Evolutionary conservation across 1,284 basidiomycete species (phyloP).

Genomic region (Somion occarium): DNA sequence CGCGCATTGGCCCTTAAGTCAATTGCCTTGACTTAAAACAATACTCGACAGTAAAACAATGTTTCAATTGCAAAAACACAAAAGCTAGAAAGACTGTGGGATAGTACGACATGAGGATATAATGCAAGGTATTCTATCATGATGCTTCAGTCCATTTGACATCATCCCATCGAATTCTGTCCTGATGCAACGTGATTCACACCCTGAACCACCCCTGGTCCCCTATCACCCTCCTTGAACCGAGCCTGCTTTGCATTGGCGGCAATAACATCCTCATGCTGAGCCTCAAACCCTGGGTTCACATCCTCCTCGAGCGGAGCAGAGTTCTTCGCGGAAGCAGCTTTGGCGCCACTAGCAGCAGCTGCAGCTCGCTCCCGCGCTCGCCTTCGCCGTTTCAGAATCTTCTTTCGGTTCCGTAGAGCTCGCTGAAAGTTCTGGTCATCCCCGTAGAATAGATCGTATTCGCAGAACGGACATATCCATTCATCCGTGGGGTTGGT

Average conservation of each 20-base stretch:
- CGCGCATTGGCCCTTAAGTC: no score
- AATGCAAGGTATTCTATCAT: background rate
- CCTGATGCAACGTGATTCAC: background rate
- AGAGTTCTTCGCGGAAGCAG: slow-evolving; percentile 25
- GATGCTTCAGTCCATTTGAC: background rate
- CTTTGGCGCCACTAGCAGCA: slow-evolving; percentile 29
- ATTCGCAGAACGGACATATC: slow-evolving; percentile 88
- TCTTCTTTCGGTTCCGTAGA: slow-evolving; percentile 72
- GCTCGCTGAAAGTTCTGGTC: slow-evolving; percentile 58
- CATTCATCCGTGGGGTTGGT: slow-evolving; percentile 75
- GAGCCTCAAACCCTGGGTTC: slow-evolving; percentile 29
- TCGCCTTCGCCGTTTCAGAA: slow-evolving; percentile 66
- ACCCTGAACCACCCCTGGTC: background rate
- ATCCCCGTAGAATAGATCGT: slow-evolving; percentile 80
- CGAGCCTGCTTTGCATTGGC: slow-evolving; percentile 21
- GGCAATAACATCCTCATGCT: slow-evolving; percentile 13
- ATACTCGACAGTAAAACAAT: no score
- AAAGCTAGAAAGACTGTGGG: background rate
- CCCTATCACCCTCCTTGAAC: slow-evolving; percentile 2
- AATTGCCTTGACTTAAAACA: no score
- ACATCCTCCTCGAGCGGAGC: slow-evolving; percentile 21
- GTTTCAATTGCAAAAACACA: background rate
- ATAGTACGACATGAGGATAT: background rate
- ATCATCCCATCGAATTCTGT: background rate
- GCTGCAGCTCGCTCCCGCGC: slow-evolving; percentile 74